Conservation (phyloP, 306 rosid genomes). For the Luffa aegyptiaca region DNA sequence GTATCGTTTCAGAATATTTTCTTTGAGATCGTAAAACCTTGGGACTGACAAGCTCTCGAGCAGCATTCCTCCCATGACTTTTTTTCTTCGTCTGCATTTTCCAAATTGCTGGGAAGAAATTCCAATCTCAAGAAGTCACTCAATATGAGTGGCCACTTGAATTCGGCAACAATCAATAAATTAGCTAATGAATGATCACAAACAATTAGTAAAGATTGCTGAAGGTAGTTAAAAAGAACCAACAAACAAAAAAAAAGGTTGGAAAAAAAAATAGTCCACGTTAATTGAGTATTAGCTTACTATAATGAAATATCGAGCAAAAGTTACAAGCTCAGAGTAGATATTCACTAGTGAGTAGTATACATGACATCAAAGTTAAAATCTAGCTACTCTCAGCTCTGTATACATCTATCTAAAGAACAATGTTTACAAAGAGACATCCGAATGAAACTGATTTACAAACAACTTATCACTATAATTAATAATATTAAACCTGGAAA, state of each 20-base stretch:
- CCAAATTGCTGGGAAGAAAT: slow-evolving; percentile 11
- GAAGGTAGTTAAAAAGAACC: neutral
- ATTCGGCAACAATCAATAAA: slow-evolving; percentile 15
- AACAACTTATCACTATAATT: neutral
- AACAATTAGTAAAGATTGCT: neutral
- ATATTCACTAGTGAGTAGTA: neutral
- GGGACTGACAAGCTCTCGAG: slow-evolving; percentile 35
- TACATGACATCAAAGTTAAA: neutral
- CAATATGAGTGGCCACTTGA: neutral
- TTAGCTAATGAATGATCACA: slow-evolving; percentile 13
- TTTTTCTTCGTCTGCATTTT: slow-evolving; percentile 78
- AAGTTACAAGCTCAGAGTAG: neutral
- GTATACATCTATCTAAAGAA: neutral
- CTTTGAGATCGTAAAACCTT: slow-evolving; percentile 60
- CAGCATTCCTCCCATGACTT: slow-evolving; percentile 34
- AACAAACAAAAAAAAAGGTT: too few relatives aligned
- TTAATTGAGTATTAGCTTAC: neutral
- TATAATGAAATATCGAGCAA: neutral
- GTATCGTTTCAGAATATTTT: slow-evolving; percentile 41
- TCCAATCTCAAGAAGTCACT: slow-evolving; percentile 6
- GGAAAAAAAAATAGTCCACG: too few relatives aligned
- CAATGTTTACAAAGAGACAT: neutral
- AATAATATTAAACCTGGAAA: neutral
- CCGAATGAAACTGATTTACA: neutral
- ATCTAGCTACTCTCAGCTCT: neutral